phyloP scores from a whole-genome alignment of 2,329 filamentous ascomycete genomes.

The Laburnicola sp. region DNA sequence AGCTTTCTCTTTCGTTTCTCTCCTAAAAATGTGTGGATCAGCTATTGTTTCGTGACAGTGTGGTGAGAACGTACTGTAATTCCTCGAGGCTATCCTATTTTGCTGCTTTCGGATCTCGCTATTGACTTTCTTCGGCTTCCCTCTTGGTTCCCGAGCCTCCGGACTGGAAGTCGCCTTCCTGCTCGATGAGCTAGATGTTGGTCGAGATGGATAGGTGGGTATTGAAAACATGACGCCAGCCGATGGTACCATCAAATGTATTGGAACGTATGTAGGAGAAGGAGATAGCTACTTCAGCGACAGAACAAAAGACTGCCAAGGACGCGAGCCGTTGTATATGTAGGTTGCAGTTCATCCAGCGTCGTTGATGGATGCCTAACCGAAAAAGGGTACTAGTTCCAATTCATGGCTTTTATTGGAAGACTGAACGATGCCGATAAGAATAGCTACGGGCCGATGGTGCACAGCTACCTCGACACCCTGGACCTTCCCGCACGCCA shows the following conservation, averaged over 20 bases:
- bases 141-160: conserved; percentile 15
- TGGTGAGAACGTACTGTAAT: conserved; percentile 34
- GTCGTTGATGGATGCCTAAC: background rate
- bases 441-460: background rate
- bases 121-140: conserved; percentile 40
- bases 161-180: conserved; percentile 13
- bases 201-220: conserved; percentile 13
- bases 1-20: conserved; percentile 45
- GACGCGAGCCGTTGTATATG: conserved; percentile 4
- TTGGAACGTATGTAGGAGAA: conserved; percentile 5
- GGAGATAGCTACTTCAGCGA: background rate
- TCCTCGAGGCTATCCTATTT: conserved; percentile 44
- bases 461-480: background rate
- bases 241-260: conserved; percentile 12
- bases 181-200: conserved; percentile 8
- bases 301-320: background rate
- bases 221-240: conserved; percentile 29
- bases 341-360: background rate
- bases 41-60: background rate
- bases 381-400: background rate
- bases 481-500: conserved; percentile 3
- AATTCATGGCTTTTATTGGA: conserved; percentile 5
- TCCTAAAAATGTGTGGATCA: conserved; percentile 23
- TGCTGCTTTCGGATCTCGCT: conserved; percentile 45
- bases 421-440: conserved; percentile 5